Percentiles rank a stretch among this genome's conserved stretches.
Conservation (phyloP, 345 rosid species). For the Zanthoxylum bungeanum region DNA sequence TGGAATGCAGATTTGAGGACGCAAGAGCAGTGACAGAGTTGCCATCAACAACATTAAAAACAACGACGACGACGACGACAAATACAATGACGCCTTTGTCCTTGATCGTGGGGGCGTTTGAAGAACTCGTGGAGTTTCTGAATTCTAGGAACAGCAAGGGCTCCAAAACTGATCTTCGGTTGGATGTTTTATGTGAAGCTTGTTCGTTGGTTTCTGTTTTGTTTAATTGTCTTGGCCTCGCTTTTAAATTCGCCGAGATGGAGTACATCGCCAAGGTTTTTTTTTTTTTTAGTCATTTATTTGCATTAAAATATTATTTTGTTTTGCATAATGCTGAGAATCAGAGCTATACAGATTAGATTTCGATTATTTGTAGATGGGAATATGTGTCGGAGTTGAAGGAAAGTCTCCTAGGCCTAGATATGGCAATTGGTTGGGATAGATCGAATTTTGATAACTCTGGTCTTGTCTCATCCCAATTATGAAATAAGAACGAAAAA, state of each 20-base stretch:
- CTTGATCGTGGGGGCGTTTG: constrained; percentile 57
- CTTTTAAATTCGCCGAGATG: constrained; percentile 85
- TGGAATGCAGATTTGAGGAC: not conserved
- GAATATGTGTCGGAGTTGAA: too few species aligned
- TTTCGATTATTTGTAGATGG: too few species aligned
- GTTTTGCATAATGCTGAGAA: too few species aligned
- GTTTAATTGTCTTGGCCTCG: constrained; percentile 74
- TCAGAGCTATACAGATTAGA: too few species aligned
- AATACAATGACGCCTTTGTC: constrained; percentile 38
- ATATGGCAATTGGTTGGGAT: too few species aligned
- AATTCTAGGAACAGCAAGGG: constrained; percentile 9
- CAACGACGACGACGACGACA: too few species aligned
- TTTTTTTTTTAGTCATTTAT: not conserved
- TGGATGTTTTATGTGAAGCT: constrained; percentile 61
- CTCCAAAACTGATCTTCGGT: constrained; percentile 27
- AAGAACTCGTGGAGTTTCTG: constrained; percentile 40
- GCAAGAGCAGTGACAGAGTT: constrained; percentile 16
- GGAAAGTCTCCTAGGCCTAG: too few species aligned
- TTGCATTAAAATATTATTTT: too few species aligned
- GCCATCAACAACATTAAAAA: not conserved
- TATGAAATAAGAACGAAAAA: too few species aligned
- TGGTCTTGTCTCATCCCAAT: too few species aligned
- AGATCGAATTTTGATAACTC: too few species aligned
- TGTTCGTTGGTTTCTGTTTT: constrained; percentile 68
- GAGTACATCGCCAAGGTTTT: constrained; percentile 73